Percentiles rank a stretch among this genome's conserved stretches.
phyloP scores from a whole-genome alignment of 148 eudicot species.

The Rhododendron henanense region DNA sequence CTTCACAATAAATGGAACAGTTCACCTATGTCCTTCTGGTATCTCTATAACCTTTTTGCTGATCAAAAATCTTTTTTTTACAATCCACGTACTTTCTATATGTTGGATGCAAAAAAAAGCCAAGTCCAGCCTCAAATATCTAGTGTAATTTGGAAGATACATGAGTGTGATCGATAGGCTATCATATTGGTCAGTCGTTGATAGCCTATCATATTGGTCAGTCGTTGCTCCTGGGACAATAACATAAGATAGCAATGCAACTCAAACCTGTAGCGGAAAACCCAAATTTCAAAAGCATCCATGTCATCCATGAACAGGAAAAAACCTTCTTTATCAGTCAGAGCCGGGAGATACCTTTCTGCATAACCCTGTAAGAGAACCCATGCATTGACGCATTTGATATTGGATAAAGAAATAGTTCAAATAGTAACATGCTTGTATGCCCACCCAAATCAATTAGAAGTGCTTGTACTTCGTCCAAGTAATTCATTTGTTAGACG shows the following conservation, averaged over 20 bases:
- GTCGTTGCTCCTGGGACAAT: neutral
- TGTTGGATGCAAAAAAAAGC: neutral
- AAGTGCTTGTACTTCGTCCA: neutral
- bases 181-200: no score
- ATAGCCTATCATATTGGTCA: neutral
- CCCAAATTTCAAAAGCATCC: conserved; percentile 7
- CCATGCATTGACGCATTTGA: neutral
- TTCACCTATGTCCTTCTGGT: neutral
- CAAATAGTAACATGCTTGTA: neutral
- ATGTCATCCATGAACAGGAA: conserved; percentile 19
- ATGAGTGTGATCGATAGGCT: neutral
- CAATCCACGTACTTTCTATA: neutral
- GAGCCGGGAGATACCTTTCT: conserved; percentile 5
- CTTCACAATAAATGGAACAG: neutral
- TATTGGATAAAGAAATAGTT: neutral
- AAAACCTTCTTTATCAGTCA: conserved; percentile 11
- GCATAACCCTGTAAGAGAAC: conserved; percentile 11
- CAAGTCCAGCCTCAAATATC: neutral
- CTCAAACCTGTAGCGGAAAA: conserved; percentile 18
- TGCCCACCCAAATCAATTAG: neutral
- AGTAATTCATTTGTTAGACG: neutral
- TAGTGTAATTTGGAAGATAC: neutral
- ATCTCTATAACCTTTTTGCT: no score
- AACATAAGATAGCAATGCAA: neutral
- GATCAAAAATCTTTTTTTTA: no score